Conservation (phyloP, 208 protist species). For the Acanthamoeba quina region DNA sequence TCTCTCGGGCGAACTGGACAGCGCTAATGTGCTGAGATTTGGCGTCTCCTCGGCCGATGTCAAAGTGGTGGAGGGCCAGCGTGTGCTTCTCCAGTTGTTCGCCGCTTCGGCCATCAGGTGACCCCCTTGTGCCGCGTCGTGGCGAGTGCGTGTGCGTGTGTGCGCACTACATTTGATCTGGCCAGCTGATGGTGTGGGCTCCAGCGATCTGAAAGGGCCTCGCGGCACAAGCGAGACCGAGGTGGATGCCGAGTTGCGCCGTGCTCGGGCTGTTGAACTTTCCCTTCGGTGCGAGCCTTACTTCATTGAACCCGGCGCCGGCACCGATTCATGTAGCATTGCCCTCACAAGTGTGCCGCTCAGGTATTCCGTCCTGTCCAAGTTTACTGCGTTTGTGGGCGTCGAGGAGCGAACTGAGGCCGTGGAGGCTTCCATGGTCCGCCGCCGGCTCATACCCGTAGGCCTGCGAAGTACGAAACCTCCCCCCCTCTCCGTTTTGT, state of each 20-base stretch:
- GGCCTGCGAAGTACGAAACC: background rate
- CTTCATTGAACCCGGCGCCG: no score
- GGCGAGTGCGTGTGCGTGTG: no score
- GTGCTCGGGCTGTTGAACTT: background rate
- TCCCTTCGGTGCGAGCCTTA: background rate
- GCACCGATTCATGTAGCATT: no score
- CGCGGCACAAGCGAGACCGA: no score
- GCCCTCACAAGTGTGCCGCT: no score
- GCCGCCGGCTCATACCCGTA: background rate
- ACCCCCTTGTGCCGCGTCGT: no score
- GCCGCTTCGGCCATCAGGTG: background rate
- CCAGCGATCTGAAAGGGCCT: no score
- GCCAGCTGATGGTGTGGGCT: no score
- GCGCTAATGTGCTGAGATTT: background rate
- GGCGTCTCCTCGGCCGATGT: background rate
- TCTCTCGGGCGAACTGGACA: background rate
- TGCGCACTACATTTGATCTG: no score
- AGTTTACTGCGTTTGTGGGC: background rate
- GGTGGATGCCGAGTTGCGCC: background rate
- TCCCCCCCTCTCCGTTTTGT: background rate
- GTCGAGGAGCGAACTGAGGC: conserved; percentile 9
- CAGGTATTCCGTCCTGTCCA: conserved; percentile 3
- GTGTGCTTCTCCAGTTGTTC: background rate
- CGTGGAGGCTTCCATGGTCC: background rate
- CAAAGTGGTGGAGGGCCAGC: background rate